Base-by-base conservation (phyloP, 306 rosid genomes). In the Geum urbanum region DNA sequence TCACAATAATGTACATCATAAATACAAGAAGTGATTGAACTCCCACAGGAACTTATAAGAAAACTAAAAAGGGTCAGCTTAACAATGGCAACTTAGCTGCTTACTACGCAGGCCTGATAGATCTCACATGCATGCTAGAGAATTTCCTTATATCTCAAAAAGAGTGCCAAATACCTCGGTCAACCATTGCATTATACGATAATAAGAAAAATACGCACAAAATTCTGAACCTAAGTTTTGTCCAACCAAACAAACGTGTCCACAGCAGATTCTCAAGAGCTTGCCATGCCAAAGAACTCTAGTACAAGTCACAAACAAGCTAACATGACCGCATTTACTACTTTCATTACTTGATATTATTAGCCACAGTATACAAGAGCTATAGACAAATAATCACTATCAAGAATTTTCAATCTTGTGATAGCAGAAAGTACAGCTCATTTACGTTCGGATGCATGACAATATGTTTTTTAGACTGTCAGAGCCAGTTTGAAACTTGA, bases 141-240 rank as follows among this genome's bases (percentile, higher is more conserved):
- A 63, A 44, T 66, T 58, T 18, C 18, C 18, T n/a, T 22, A 20
- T 48, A 65, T 35, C 18, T 22, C 6, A 45, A 64, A 15, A 64
- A 45, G 53, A 44, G 19, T 45, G 52, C n/a, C 55, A 16, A 49
- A 70, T 46, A 35, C 58, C 61, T 52, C 6, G 37, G 47, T 27
- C 45, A 70, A 32, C 47, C 55, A 75, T 68, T 51, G 22, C 56
- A 44, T 56, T 41, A 59, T 9, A 11, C 70, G 32, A 35, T 32
- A 60, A 32, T 8, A 27, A 64, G 7, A 19, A 58, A 20, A 50
- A 41, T 13, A 13, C 53, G 14, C 67, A 19, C n/a, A 66, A 16
- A 63, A 53, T 35, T 62, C 12, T 20, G 50, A 63, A 5, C 50
- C 55, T 50, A 64, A 73, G 69, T 70, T n/a, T 6, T 53, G 66